Percentiles rank a stretch among this genome's conserved stretches.
Conservation (phyloP, 371 early-diverging fungal genomes). For the Mucor saturninus region DNA sequence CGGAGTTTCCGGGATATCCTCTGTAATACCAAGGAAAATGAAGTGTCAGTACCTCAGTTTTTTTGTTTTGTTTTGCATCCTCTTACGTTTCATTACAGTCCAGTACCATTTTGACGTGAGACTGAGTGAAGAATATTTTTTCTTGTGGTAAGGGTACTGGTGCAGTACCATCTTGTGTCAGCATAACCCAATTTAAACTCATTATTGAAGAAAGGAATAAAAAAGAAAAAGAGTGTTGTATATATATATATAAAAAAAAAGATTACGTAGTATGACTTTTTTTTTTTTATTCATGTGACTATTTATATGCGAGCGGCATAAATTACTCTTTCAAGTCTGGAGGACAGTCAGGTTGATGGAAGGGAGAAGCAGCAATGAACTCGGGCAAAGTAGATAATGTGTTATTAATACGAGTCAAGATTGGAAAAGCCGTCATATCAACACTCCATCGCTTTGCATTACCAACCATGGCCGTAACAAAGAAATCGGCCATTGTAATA, state of each 20-base stretch:
- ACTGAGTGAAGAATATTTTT: constrained; percentile 47
- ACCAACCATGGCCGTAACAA: constrained; percentile 80
- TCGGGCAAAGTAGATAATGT: constrained; percentile 62
- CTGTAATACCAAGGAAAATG: constrained; percentile 4
- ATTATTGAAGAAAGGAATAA: constrained; percentile 29
- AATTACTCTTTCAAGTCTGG: constrained; percentile 43
- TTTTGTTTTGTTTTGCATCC: background rate
- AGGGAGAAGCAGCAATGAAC: constrained; percentile 74
- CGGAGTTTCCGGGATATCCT: constrained; percentile 50
- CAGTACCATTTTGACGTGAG: constrained; percentile 36
- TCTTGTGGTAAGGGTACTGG: constrained; percentile 58
- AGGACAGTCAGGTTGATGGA: constrained; percentile 78
- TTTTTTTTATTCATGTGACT: background rate
- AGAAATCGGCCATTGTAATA: constrained; percentile 86
- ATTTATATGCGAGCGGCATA: background rate
- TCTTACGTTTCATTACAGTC: constrained; percentile 45
- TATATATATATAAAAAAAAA: too few species aligned
- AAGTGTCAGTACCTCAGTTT: background rate
- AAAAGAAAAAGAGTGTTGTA: constrained; percentile 2
- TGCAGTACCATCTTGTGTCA: constrained; percentile 38
- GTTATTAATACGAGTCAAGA: constrained; percentile 62
- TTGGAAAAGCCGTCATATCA: constrained; percentile 76
- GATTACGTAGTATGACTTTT: background rate
- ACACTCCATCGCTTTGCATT: constrained; percentile 79
- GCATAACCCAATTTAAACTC: constrained; percentile 63